Evolutionary conservation across 495 filamentous ascomycete genomes (phyloP).

Genomic region (Poronia punctata): DNA sequence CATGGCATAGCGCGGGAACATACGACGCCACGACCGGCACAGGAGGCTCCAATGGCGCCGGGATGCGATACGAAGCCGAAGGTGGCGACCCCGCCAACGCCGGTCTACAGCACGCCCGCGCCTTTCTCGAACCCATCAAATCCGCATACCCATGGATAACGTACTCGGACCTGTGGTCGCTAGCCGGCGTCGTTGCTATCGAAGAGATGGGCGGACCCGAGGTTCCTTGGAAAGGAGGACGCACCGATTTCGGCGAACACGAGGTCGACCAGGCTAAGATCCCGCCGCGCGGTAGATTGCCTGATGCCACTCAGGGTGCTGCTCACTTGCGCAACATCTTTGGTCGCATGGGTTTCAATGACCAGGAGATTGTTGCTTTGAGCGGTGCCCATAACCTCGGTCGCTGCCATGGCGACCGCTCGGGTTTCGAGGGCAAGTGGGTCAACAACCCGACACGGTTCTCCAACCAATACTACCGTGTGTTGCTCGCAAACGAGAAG

Average conservation of each 20-base stretch:
- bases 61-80: conserved; percentile 58
- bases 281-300: conserved; percentile 50
- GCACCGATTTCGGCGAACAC: conserved; percentile 41
- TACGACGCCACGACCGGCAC: conserved; percentile 53
- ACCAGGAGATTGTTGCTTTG: conserved; percentile 57
- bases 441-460: conserved; percentile 59
- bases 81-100: conserved; percentile 59
- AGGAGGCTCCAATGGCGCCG: conserved; percentile 56
- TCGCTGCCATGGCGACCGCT: conserved; percentile 53
- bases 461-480: conserved; percentile 55
- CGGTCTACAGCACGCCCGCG: conserved; percentile 54
- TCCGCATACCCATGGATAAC: conserved; percentile 54
- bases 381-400: conserved; percentile 55
- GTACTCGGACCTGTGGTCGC: conserved; percentile 57
- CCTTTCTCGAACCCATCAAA: conserved; percentile 56
- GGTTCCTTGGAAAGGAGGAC: conserved; percentile 47
- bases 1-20: conserved; percentile 58
- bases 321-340: conserved; percentile 54
- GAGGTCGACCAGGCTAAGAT: conserved; percentile 47
- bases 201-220: conserved; percentile 51
- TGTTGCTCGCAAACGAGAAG: conserved; percentile 43
- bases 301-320: conserved; percentile 52
- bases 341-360: conserved; percentile 58
- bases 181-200: conserved; percentile 53
- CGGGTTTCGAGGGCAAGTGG: conserved; percentile 56